phyloP scores from a whole-genome alignment of 2,329 filamentous ascomycete genomes.

The Cordyceps farinosa region DNA sequence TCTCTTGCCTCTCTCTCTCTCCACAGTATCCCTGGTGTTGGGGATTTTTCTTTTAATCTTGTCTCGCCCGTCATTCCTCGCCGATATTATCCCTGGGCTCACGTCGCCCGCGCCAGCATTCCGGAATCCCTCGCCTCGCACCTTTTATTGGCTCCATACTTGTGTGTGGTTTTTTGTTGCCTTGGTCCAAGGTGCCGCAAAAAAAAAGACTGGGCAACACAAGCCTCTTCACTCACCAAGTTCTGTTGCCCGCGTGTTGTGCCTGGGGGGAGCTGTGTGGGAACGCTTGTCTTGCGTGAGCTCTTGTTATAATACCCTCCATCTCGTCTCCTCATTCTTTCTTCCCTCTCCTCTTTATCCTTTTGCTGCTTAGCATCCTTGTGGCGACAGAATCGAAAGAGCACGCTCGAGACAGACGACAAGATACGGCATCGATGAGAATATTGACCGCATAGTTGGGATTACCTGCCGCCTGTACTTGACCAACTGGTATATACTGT shows the following conservation, averaged over 20 bases:
- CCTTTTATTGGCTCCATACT: conserved; percentile 7
- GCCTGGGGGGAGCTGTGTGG: background rate
- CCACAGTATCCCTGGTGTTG: background rate
- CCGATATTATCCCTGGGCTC: conserved; percentile 19
- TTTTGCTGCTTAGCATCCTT: background rate
- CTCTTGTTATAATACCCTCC: conserved; percentile 13
- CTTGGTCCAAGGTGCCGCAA: background rate
- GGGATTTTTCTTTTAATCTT: conserved; percentile 21
- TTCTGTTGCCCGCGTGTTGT: conserved; percentile 2
- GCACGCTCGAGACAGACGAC: background rate
- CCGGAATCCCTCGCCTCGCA: conserved; percentile 2
- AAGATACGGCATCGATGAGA: background rate
- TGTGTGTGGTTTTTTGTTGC: background rate
- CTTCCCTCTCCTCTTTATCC: conserved; percentile 12
- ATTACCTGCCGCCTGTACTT: background rate
- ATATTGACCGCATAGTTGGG: background rate
- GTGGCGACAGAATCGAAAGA: background rate
- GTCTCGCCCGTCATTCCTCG: conserved; percentile 38
- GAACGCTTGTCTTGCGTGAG: conserved; percentile 6
- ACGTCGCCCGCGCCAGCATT: conserved; percentile 15
- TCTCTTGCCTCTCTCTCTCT: background rate
- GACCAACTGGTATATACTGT: conserved; percentile 14
- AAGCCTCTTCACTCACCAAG: background rate
- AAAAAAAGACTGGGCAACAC: background rate
- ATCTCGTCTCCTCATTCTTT: background rate